Percentiles rank a stretch among this genome's conserved stretches.
Conservation (phyloP, 805 yeast species). For the Candida chilensis region DNA sequence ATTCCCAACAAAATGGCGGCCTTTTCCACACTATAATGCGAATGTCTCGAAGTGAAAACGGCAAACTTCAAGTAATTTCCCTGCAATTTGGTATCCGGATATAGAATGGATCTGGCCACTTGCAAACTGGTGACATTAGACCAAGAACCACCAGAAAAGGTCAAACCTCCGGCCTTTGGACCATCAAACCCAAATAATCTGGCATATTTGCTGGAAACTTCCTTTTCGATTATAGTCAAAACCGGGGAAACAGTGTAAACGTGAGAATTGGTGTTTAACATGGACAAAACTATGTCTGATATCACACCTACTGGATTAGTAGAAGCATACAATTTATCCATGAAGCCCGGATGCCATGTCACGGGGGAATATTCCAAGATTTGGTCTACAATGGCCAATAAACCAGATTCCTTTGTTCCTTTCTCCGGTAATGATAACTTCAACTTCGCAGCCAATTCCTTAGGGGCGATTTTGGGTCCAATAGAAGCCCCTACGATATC, state of each 20-base stretch:
- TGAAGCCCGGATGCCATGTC: slow-evolving; percentile 82
- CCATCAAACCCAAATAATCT: slow-evolving; percentile 47
- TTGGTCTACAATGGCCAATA: slow-evolving; percentile 41
- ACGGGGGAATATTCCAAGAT: slow-evolving; percentile 62
- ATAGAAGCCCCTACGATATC: slow-evolving; percentile 36
- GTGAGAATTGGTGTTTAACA: slow-evolving; percentile 76
- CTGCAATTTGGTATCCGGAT: slow-evolving; percentile 56
- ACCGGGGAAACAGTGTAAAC: slow-evolving; percentile 83
- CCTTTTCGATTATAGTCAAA: slow-evolving; percentile 64
- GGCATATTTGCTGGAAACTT: slow-evolving; percentile 62
- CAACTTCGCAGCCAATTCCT: slow-evolving; percentile 25
- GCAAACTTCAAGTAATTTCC: slow-evolving; percentile 62
- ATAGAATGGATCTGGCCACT: slow-evolving; percentile 58
- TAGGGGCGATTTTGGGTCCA: slow-evolving; percentile 46
- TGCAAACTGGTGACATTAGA: slow-evolving; percentile 75
- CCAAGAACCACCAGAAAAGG: slow-evolving; percentile 85
- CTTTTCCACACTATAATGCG: slow-evolving; percentile 75
- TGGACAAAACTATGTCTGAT: slow-evolving; percentile 57
- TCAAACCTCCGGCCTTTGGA: slow-evolving; percentile 64
- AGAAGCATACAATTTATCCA: slow-evolving; percentile 80
- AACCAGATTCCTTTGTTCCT: slow-evolving; percentile 31
- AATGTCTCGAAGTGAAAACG: slow-evolving; percentile 59
- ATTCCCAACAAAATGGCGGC: slow-evolving; percentile 72
- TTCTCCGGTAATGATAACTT: slow-evolving; percentile 21
- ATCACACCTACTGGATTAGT: slow-evolving; percentile 79